Conservation (phyloP, 352 stramenopile genomes). For the Globisporangium middletonii region DNA sequence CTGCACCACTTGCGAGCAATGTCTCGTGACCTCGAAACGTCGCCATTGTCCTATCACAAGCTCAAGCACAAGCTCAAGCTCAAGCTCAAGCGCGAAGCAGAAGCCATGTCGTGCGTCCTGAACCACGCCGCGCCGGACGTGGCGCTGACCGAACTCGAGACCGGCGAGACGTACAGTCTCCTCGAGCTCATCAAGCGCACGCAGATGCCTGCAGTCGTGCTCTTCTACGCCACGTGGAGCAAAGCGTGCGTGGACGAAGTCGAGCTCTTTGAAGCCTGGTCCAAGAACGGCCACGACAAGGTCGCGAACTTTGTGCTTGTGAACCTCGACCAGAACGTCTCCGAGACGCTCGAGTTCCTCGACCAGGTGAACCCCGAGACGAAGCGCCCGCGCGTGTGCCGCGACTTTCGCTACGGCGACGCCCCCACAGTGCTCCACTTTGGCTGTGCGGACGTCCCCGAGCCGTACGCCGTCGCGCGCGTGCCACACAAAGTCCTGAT, state of each 20-base stretch:
- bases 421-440: slow-evolving; percentile 50
- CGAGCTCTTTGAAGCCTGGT: slow-evolving; percentile 50
- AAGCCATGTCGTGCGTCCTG: slow-evolving; percentile 36
- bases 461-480: slow-evolving; percentile 43
- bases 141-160: slow-evolving; percentile 45
- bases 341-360: slow-evolving; percentile 40
- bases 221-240: slow-evolving; percentile 68
- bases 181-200: slow-evolving; percentile 25
- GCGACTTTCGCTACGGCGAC: slow-evolving; percentile 33
- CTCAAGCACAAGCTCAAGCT: too few species aligned
- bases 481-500: slow-evolving; percentile 51
- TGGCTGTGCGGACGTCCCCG: slow-evolving; percentile 37
- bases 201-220: slow-evolving; percentile 35
- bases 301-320: slow-evolving; percentile 58
- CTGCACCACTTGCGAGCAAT: neutral
- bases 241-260: slow-evolving; percentile 42
- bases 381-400: slow-evolving; percentile 37
- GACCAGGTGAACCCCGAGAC: slow-evolving; percentile 31
- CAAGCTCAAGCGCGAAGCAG: too few species aligned
- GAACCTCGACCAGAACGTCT: slow-evolving; percentile 56
- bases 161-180: slow-evolving; percentile 28
- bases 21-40: neutral
- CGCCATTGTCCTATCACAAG: too few species aligned
- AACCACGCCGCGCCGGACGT: slow-evolving; percentile 47
- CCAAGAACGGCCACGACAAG: slow-evolving; percentile 38